phyloP scores from a whole-genome alignment of 345 rosid species.

The Ricinus communis region DNA sequence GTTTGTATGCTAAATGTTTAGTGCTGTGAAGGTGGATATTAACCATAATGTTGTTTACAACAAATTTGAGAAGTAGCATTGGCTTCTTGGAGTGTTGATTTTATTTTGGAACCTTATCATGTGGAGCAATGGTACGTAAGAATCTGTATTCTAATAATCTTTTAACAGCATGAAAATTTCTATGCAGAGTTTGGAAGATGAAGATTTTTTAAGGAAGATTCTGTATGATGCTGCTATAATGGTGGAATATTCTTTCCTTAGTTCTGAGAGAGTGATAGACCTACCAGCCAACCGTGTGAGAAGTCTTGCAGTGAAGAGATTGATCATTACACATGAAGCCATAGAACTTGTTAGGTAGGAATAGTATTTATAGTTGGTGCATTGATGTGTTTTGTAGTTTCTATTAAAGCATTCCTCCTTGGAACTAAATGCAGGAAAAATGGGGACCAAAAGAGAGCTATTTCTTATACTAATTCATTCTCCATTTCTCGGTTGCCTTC shows the following conservation, averaged over 20 bases:
- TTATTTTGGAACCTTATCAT: not conserved
- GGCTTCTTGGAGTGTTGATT: not conserved
- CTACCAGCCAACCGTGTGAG: constrained; percentile 29
- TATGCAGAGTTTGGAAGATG: constrained; percentile 50
- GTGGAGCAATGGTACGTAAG: not conserved
- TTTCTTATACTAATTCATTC: constrained; percentile 41
- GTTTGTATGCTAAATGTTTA: not conserved
- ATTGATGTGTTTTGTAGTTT: not conserved
- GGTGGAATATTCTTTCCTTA: constrained; percentile 55
- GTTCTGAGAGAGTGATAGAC: constrained; percentile 25
- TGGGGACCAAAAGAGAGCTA: constrained; percentile 47
- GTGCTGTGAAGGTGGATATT: not conserved
- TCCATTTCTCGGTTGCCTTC: constrained; percentile 36
- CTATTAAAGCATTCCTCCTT: constrained; percentile 3
- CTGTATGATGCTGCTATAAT: constrained; percentile 46
- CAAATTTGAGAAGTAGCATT: not conserved
- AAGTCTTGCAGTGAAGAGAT: constrained; percentile 45
- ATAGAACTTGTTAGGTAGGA: constrained; percentile 49
- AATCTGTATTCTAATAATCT: constrained; percentile 3
- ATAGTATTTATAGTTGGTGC: not conserved
- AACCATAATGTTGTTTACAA: not conserved
- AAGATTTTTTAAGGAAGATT: constrained; percentile 36
- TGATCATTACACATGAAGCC: constrained; percentile 49
- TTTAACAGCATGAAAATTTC: constrained; percentile 2
- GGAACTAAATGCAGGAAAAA: constrained; percentile 31